A percentile compares a stretch with the other conserved stretches of the same genome.
Evolutionary conservation across 345 rosid genomes (phyloP).

Genomic region (Physaria fendleri): DNA sequence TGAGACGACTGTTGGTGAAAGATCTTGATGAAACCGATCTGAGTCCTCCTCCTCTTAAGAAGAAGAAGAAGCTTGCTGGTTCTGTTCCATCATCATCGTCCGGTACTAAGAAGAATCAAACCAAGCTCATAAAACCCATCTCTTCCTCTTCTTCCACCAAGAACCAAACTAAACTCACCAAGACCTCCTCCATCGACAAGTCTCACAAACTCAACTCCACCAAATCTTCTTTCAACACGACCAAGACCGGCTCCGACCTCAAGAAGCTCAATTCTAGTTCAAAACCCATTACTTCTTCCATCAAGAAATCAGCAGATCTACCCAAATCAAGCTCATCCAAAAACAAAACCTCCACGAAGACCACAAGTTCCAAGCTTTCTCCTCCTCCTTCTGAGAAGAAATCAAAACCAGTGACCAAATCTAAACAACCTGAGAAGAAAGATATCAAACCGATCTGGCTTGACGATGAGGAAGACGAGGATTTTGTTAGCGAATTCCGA

Average conservation of each 20-base stretch:
- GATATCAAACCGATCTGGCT: constrained; percentile 44
- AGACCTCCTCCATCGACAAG: constrained; percentile 8
- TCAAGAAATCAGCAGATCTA: constrained; percentile 49
- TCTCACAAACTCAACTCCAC: constrained; percentile 48
- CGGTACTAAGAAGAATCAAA: constrained; percentile 41
- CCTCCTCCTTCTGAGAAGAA: constrained; percentile 27
- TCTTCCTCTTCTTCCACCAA: constrained; percentile 26
- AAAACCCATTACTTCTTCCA: constrained; percentile 23
- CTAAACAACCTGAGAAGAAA: constrained; percentile 24
- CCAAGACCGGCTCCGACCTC: constrained; percentile 32
- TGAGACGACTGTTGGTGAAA: constrained; percentile 37
- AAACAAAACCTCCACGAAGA: constrained; percentile 47
- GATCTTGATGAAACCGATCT: constrained; percentile 27
- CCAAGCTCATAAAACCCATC: constrained; percentile 40
- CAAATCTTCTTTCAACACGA: constrained; percentile 21
- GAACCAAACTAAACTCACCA: constrained; percentile 45
- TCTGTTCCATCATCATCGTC: constrained; percentile 15
- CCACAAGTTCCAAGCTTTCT: constrained; percentile 18
- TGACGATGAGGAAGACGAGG: constrained; percentile 54
- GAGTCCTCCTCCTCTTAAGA: constrained; percentile 36
- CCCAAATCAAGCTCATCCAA: constrained; percentile 41
- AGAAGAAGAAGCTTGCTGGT: constrained; percentile 31
- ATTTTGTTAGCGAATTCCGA: constrained; percentile 62
- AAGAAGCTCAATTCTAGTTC: constrained; percentile 34
- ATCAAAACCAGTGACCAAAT: constrained; percentile 29